These are phyloP conservation scores for Caryopteris hybrid DNA, from an alignment of 305 asterid genomes.

Conservation along the genomic window DNA sequence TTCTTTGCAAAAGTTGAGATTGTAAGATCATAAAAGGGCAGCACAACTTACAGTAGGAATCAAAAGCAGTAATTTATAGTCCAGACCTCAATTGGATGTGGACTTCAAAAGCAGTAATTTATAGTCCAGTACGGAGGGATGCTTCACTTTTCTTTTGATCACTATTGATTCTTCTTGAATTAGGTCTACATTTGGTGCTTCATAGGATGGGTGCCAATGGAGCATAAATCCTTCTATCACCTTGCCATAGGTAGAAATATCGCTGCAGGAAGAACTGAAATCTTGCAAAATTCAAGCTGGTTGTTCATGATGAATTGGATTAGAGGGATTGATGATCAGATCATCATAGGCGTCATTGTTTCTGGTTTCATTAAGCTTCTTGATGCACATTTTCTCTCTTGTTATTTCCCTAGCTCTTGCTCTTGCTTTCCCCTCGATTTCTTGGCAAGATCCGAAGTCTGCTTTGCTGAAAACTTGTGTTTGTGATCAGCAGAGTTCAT, in stretches of 20 bases:
- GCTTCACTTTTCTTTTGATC: conserved; percentile 29
- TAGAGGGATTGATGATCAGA: neutral
- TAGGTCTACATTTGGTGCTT: conserved; percentile 23
- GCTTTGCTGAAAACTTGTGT: neutral
- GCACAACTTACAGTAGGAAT: neutral
- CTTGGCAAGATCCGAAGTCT: conserved; percentile 19
- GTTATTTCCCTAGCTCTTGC: conserved; percentile 87
- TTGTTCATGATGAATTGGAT: conserved; percentile 21
- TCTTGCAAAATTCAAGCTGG: conserved; percentile 17
- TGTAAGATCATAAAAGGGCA: no score
- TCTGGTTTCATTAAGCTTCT: conserved; percentile 24
- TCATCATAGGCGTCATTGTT: neutral
- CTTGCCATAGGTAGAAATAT: no score
- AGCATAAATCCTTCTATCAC: no score
- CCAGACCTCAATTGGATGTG: no score
- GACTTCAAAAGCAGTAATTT: no score
- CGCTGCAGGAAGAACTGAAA: no score
- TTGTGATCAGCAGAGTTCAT: neutral
- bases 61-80: no score
- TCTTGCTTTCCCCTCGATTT: conserved; percentile 70
- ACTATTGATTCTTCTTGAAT: conserved; percentile 28
- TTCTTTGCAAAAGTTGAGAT: no score
- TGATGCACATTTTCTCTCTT: conserved; percentile 46
- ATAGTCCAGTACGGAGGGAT: no score
- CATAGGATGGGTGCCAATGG: neutral